Conservation (phyloP, 805 yeast genomes). For the Yamadazyma takamatsuzukensis region DNA sequence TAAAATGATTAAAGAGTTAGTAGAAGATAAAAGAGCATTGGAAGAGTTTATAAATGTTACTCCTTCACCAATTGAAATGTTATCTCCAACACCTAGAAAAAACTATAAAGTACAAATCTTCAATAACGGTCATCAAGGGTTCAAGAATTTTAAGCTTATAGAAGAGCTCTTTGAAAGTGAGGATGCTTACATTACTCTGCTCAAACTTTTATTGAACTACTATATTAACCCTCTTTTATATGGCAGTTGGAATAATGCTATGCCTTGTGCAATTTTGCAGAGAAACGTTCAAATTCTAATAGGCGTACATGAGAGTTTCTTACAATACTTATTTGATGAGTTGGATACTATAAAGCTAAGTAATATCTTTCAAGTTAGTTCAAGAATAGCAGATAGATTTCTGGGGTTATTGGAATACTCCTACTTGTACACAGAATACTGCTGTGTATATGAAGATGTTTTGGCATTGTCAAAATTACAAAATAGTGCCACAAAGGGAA, state of each 20-base stretch:
- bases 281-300: conserved; percentile 2
- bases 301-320: background rate
- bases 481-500: background rate
- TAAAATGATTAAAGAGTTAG: no score
- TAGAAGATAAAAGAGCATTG: no score
- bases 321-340: background rate
- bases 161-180: conserved; percentile 52
- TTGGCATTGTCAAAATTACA: conserved; percentile 1
- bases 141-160: conserved; percentile 18
- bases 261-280: conserved; percentile 7
- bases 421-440: conserved; percentile 12
- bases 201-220: conserved; percentile 39
- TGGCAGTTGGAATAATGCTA: no score
- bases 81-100: conserved; percentile 10
- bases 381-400: background rate
- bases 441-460: conserved; percentile 10
- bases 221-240: conserved; percentile 44
- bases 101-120: conserved; percentile 18
- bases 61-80: no score
- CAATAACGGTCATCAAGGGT: conserved; percentile 15
- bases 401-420: background rate
- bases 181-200: conserved; percentile 41
- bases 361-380: background rate
- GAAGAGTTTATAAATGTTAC: no score
- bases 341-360: background rate